These are phyloP conservation scores for Lodderomyces beijingensis DNA, from an alignment of 1,139 yeast species.

Conservation along the genomic window DNA sequence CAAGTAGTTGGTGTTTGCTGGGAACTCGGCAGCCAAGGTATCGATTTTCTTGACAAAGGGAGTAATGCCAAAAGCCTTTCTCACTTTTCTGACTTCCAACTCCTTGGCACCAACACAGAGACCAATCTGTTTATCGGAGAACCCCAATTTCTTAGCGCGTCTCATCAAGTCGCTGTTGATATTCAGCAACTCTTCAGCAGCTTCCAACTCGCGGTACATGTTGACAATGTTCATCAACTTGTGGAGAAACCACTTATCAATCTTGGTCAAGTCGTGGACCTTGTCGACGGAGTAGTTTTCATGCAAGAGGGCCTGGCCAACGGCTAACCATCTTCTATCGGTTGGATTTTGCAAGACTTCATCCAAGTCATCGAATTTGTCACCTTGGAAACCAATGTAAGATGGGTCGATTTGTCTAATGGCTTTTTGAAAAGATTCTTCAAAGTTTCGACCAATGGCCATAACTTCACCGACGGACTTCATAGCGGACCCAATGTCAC, in stretches of 20 bases:
- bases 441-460: constrained; percentile 98
- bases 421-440: constrained; percentile 97
- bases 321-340: constrained; percentile 97
- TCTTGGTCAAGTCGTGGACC: constrained; percentile 86
- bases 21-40: constrained; percentile 98
- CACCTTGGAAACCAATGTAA: constrained; percentile 80
- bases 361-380: constrained; percentile 53
- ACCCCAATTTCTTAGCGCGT: constrained; percentile 89
- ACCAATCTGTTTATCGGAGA: constrained; percentile 94
- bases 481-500: constrained; percentile 62
- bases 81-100: constrained; percentile 78
- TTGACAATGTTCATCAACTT: constrained; percentile 71
- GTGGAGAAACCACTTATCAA: constrained; percentile 94
- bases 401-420: constrained; percentile 95
- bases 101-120: constrained; percentile 86
- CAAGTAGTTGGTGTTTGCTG: constrained; percentile 92
- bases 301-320: constrained; percentile 80
- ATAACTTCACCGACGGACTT: constrained; percentile 98
- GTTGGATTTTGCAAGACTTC: constrained; percentile 83
- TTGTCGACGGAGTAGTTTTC: constrained; percentile 86
- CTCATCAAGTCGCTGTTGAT: constrained; percentile 38
- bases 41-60: constrained; percentile 97
- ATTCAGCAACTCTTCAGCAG: constrained; percentile 54
- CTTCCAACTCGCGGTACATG: constrained; percentile 61
- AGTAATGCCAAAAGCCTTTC: constrained; percentile 72